Conservation (phyloP, 805 yeast genomes). For the Nakazawaea populi region DNA sequence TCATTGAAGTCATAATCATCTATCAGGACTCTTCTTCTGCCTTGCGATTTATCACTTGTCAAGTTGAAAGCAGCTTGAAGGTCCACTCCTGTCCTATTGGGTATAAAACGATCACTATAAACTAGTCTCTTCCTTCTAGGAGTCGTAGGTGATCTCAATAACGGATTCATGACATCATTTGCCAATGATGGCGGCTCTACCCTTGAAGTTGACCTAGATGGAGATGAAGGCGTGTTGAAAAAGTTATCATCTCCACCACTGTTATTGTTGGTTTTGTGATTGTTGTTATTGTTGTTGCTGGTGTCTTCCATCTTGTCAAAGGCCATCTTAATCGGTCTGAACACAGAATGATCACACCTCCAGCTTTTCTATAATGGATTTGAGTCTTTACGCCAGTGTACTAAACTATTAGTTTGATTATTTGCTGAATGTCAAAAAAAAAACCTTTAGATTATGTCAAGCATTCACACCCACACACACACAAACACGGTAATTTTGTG, state of each 20-base stretch:
- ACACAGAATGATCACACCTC: not conserved
- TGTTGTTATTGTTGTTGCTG: not conserved
- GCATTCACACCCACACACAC: not conserved
- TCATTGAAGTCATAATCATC: slow-evolving; percentile 8
- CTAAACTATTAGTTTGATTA: too few relatives aligned
- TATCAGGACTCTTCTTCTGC: slow-evolving; percentile 16
- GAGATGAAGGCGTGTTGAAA: slow-evolving; percentile 10
- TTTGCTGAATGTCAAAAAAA: not conserved
- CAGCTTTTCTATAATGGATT: not conserved
- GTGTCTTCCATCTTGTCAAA: not conserved
- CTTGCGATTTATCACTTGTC: slow-evolving; percentile 34
- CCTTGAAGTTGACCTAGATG: slow-evolving; percentile 8
- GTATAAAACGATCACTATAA: slow-evolving; percentile 84
- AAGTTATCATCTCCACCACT: not conserved
- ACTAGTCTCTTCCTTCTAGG: slow-evolving; percentile 45
- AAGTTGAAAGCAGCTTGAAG: slow-evolving; percentile 78
- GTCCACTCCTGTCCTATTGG: slow-evolving; percentile 80
- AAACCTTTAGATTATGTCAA: not conserved
- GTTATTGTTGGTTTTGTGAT: not conserved
- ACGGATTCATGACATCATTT: slow-evolving; percentile 10
- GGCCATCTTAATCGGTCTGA: not conserved
- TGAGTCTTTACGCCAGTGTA: not conserved
- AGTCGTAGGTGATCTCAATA: slow-evolving; percentile 34
- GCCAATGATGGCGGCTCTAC: slow-evolving; percentile 7
- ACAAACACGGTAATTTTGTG: not conserved